These are phyloP conservation scores for Exophiala sideris DNA, from an alignment of 2,329 filamentous ascomycete species.

Conservation along the genomic window DNA sequence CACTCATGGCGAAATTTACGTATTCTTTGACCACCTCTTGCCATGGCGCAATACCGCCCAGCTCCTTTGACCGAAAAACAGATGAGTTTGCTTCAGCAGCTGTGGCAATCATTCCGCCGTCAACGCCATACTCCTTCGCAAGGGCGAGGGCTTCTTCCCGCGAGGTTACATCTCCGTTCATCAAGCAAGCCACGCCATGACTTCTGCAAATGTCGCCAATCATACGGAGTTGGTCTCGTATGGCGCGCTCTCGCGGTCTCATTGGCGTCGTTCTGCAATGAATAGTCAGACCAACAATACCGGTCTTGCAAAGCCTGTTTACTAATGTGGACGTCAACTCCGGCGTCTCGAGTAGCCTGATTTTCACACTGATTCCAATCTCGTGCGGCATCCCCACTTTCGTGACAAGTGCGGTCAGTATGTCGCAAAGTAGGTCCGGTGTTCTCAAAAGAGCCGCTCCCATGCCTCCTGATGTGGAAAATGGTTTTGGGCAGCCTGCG, in stretches of 20 bases:
- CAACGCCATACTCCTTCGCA: conserved; percentile 74
- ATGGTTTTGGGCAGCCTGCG: conserved; percentile 96
- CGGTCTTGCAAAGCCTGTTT: conserved; percentile 72
- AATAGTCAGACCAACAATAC: conserved; percentile 86
- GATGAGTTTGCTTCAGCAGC: conserved; percentile 87
- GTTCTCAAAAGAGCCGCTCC: conserved; percentile 84
- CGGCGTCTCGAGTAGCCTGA: conserved; percentile 75
- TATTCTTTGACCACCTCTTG: conserved; percentile 73
- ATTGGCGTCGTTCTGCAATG: conserved; percentile 97
- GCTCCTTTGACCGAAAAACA: conserved; percentile 68
- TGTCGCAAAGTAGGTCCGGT: conserved; percentile 77
- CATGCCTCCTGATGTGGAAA: conserved; percentile 92
- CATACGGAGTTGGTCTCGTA: conserved; percentile 82
- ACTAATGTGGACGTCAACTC: conserved; percentile 76
- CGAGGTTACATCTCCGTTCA: conserved; percentile 87
- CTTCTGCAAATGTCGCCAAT: conserved; percentile 75
- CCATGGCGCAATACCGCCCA: conserved; percentile 73
- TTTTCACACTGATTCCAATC: conserved; percentile 96
- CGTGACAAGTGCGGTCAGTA: conserved; percentile 76
- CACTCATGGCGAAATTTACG: conserved; percentile 66
- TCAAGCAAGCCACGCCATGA: conserved; percentile 83
- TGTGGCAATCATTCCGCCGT: conserved; percentile 96
- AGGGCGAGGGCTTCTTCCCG: conserved; percentile 70
- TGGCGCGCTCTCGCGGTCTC: conserved; percentile 83
- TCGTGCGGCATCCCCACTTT: conserved; percentile 73